Evolutionary conservation across 169 alveolate species (phyloP), one percentile per base, ranked within the genome.

Genomic region (Eimeria brunetti): DNA sequence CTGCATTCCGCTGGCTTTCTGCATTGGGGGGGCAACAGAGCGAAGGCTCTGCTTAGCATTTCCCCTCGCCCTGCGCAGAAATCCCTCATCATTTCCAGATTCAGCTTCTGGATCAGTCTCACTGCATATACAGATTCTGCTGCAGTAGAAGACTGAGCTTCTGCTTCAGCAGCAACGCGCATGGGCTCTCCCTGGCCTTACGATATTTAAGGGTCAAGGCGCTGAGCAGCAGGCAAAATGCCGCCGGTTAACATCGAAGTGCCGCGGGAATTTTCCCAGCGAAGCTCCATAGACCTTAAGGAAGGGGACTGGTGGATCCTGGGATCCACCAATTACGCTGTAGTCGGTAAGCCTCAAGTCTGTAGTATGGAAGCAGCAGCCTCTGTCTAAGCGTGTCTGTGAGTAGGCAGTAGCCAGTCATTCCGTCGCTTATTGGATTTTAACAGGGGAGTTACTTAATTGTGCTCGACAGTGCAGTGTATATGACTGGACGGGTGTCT

Each of bases 231-330:
- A 27, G 75, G n/a, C 36, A 7, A 3, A 64, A 64, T 64, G 75
- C 75, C 75, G 22, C 36, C 18, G 14, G 9, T 41, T 7, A 27
- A 64, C 75, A 14, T 0, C 38, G 41, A 27, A 22, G 41, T 6
- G 16, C 75, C 12, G 41, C 38, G 41, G 75, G 75, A 64, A n/a
- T 0, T 20, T 0, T 27, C 75, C 58, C 11, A 27, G 11, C 51
- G 84, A 5, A 1, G 84, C 22, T 27, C 38, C 36, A 38, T 53
- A 9, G 56, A 73, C 16, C 33, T 36, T 53, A 78, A 44, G 44
- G 88, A 20, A 8, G 88, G 88, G 27, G 90, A 83, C 76, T 83
- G 90, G 90, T 83, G 90, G 90, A 83, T 83, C 64, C 49, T 83
- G 18, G 90, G 90, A 12, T 53, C 90, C 30, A 83, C 90, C 30